Evolutionary conservation across 2,329 filamentous ascomycete species (phyloP), one percentile per base, ranked within the genome.

Genomic region (Pseudogymnoascus sp.): DNA sequence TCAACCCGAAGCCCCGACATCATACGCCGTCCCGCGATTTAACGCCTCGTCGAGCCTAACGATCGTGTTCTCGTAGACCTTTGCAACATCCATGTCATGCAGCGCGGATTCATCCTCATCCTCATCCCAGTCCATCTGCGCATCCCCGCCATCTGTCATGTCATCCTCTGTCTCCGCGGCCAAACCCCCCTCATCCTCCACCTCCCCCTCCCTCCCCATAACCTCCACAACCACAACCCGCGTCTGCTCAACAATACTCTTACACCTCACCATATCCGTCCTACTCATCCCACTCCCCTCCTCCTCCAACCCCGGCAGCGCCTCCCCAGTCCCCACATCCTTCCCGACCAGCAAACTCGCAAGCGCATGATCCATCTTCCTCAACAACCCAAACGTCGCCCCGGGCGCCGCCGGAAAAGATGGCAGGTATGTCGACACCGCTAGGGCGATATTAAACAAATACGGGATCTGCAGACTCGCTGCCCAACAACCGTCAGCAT

Each of bases 241-340:
- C 14, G 89, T 90, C 66, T 87, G 83, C 71, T 95, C 90, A 0
- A 92, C 89, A 31, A 95, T 77, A 70, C 90, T 90, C 71, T 90
- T 88, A 66, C 92, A 88, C 41, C 93, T 83, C 6, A 97, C 91
- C 80, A 94, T 96, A 73, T 97, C 91, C 0, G 90, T 93, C 16
- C 75, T 78, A 1, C 86, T 91, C 78, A 90, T 87, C 0, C 90
- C 88, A 64, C 79, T 75, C 4, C 80, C 76, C 0, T 82, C 82
- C 6, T 77, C 80, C 66, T 85, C 83, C 65, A 92, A 91, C 0
- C 91, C 91, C 0, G 90, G 86, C 1, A 96, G 77, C 0, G 78
- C 69, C 39, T 87, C 83, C 0, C 83, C 81, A 0, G 87, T 87
- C 12, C 86, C 82, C 3, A 86, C 75, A 69, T 96, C 86, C 63